Evolutionary conservation across 2,329 filamentous ascomycete genomes (phyloP).

Genomic region (Arthrobotrys pseudoclavata): DNA sequence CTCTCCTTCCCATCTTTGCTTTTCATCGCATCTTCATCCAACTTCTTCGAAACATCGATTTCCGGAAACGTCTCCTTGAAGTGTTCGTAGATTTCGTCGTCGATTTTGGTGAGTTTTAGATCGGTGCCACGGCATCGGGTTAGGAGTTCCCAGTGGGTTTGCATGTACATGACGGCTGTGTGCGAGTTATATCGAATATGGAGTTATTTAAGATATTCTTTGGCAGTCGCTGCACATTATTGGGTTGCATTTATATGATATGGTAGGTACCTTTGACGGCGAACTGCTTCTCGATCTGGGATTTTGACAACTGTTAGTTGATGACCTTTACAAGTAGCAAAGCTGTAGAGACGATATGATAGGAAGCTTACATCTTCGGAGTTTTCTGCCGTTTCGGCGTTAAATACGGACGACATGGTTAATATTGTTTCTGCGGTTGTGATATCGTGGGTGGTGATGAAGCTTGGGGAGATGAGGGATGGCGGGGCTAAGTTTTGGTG

Average conservation of each 20-base stretch:
- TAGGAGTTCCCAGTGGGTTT: slow-evolving; percentile 96
- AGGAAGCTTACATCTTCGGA: slow-evolving; percentile 6
- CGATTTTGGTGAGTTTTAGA: slow-evolving; percentile 90
- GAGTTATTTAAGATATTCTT: background rate
- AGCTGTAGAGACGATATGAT: too few relatives aligned
- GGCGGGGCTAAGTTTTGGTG: slow-evolving; percentile 36
- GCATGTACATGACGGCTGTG: slow-evolving; percentile 88
- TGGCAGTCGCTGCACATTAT: too few relatives aligned
- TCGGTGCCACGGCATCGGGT: slow-evolving; percentile 90
- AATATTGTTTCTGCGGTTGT: background rate
- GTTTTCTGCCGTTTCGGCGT: slow-evolving; percentile 27
- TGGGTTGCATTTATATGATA: background rate
- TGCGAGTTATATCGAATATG: background rate
- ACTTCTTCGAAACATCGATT: slow-evolving; percentile 83
- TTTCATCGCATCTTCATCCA: slow-evolving; percentile 97
- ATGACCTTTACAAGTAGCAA: background rate
- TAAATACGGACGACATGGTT: slow-evolving; percentile 37
- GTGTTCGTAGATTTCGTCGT: slow-evolving; percentile 94
- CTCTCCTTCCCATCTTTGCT: slow-evolving; percentile 93
- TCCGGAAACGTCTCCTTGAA: slow-evolving; percentile 91
- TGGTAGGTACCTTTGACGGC: slow-evolving; percentile 83
- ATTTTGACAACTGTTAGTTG: background rate
- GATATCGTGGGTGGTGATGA: background rate
- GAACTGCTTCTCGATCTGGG: slow-evolving; percentile 98
- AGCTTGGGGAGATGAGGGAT: slow-evolving; percentile 17